Evolutionary conservation across 2,329 filamentous ascomycete genomes (phyloP), one percentile per base, ranked within the genome.

Genomic region (Amauroascus verrucosus): DNA sequence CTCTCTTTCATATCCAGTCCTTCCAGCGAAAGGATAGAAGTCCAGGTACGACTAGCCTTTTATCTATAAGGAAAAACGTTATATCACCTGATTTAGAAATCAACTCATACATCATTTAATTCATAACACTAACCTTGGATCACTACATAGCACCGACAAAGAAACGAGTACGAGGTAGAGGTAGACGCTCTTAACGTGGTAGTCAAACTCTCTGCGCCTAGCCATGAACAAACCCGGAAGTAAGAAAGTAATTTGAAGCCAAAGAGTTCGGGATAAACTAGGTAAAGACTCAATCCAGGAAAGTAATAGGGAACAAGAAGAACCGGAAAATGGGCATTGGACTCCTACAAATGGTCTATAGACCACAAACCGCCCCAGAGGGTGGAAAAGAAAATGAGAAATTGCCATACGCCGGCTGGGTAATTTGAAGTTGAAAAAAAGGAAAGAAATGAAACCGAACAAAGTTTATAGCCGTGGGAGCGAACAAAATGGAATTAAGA

Each of bases 1-100:
- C 46, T 28, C n/a, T 48, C 46, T 6, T 48, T 48, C 20, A 48
- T 26, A 6, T 40, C 20, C 46, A 38, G 46, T 48, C 46, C 46
- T 5, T 16, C 2, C 13, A n/a, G n/a, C 16, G n/a, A 6, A 26
- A n/a, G 14, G 11, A 14, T 16, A 33, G n/a, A 49, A n/a, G n/a
- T n/a, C n/a, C n/a, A n/a, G n/a, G n/a, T n/a, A n/a, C n/a, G n/a
- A n/a, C n/a, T n/a, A n/a, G n/a, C n/a, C n/a, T n/a, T n/a, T n/a
- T n/a, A n/a, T n/a, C n/a, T n/a, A n/a, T n/a, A n/a, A n/a, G n/a
- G n/a, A n/a, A n/a, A n/a, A n/a, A n/a, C n/a, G n/a, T n/a, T 11
- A 20, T 16, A 26, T n/a, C 1, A 38, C 2, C 1, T 11, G 11
- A 41, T 11, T n/a, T 24, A 22, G 38, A 24, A 6, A 41, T 16